Conservation (phyloP, 2,329 filamentous ascomycete genomes). For the Sarocladium brachiariae region DNA sequence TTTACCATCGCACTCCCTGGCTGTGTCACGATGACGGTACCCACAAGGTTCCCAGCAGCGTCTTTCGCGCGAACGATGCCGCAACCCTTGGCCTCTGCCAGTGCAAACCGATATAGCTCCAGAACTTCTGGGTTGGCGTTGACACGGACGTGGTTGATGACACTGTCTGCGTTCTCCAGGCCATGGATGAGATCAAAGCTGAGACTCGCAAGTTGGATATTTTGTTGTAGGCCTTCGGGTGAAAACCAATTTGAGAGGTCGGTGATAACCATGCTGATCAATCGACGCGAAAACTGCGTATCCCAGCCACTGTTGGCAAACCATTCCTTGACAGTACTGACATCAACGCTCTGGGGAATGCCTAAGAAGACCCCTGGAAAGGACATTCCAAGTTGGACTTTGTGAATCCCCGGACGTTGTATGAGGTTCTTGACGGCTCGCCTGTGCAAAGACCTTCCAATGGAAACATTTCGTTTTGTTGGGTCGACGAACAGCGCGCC, state of each 20-base stretch:
- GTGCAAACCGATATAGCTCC: constrained; percentile 71
- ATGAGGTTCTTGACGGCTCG: constrained; percentile 69
- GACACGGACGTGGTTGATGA: constrained; percentile 67
- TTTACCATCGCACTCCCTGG: constrained; percentile 60
- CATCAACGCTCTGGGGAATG: constrained; percentile 55
- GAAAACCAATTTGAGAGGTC: constrained; percentile 68
- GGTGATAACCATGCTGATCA: constrained; percentile 64
- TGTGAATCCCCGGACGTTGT: constrained; percentile 65
- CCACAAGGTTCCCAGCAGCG: constrained; percentile 59
- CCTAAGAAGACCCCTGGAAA: constrained; percentile 84
- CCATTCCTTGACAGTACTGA: constrained; percentile 58
- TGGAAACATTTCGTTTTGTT: constrained; percentile 75
- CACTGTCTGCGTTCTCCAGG: constrained; percentile 64
- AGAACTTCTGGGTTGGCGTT: constrained; percentile 70
- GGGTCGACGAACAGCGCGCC: constrained; percentile 89
- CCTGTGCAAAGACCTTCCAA: constrained; percentile 83
- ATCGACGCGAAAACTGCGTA: constrained; percentile 48
- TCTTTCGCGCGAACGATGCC: constrained; percentile 79
- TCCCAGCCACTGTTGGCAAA: constrained; percentile 91
- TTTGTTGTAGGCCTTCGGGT: constrained; percentile 69
- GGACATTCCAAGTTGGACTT: constrained; percentile 72
- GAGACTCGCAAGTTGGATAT: constrained; percentile 63
- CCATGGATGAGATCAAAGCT: constrained; percentile 81
- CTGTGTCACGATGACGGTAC: constrained; percentile 74
- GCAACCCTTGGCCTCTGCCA: constrained; percentile 64